phyloP scores from a whole-genome alignment of 148 eudicot species.

The Tetragonia tetragonoides region DNA sequence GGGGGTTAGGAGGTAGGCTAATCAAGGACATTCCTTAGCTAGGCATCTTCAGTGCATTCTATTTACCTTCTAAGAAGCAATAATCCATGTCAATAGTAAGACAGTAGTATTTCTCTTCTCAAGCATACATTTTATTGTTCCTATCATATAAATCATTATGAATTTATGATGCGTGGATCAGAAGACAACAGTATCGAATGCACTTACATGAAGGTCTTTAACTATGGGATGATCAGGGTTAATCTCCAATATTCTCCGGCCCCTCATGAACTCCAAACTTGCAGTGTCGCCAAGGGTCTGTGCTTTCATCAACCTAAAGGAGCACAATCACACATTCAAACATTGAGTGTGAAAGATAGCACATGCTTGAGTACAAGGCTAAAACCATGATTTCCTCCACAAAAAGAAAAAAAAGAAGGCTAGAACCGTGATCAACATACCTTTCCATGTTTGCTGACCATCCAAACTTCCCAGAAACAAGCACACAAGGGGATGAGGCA shows the following conservation, averaged over 20 bases:
- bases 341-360: not conserved
- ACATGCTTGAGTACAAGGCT: not conserved
- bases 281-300: constrained; percentile 95
- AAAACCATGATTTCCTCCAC: not conserved
- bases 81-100: no score
- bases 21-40: no score
- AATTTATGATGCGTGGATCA: not conserved
- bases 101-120: no score
- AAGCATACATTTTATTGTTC: not conserved
- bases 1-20: no score
- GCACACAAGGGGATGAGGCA: constrained; percentile 94
- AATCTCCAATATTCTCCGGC: constrained; percentile 89
- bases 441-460: constrained; percentile 99
- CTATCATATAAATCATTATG: not conserved
- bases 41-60: no score
- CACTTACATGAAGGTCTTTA: constrained; percentile 78
- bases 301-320: constrained; percentile 85
- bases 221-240: constrained; percentile 96
- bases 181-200: not conserved
- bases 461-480: constrained; percentile 97
- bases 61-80: no score
- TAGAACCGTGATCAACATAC: constrained; percentile 29
- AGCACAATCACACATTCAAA: constrained; percentile 1
- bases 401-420: not conserved
- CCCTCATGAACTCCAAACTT: constrained; percentile 97